Conservation (phyloP, 257 asterid genomes). For the Linderniella brevidens region DNA sequence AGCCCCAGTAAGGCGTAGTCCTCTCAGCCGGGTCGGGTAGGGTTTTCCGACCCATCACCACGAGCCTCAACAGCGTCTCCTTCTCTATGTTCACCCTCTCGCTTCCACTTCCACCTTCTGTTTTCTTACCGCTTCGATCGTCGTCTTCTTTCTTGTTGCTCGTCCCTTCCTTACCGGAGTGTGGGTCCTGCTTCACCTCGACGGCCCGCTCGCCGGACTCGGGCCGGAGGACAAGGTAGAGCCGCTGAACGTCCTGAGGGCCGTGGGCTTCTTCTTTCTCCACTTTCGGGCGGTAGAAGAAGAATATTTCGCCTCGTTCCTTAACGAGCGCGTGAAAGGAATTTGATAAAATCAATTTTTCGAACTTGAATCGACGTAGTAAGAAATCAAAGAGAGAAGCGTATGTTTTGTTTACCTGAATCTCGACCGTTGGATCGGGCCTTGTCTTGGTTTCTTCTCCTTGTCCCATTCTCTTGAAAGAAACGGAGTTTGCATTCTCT, state of each 20-base stretch:
- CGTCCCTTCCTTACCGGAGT: constrained; percentile 28
- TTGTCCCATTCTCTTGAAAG: too few species aligned
- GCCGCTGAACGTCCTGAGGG: constrained; percentile 49
- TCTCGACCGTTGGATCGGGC: too few species aligned
- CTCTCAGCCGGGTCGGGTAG: constrained; percentile 41
- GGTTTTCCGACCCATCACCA: constrained; percentile 59
- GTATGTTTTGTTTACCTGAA: too few species aligned
- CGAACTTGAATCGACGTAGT: too few species aligned
- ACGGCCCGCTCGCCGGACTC: constrained; percentile 26
- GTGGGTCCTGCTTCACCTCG: constrained; percentile 27
- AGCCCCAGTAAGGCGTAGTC: constrained; percentile 24
- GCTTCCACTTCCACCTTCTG: constrained; percentile 26
- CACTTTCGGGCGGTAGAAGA: constrained; percentile 66
- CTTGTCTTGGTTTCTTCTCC: too few species aligned
- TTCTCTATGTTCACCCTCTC: constrained; percentile 24
- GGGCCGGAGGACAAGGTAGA: constrained; percentile 61
- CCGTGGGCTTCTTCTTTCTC: constrained; percentile 38
- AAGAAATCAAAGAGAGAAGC: too few species aligned
- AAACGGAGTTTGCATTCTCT: too few species aligned
- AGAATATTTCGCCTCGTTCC: constrained; percentile 74
- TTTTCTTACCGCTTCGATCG: neutral
- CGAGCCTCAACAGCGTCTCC: constrained; percentile 28
- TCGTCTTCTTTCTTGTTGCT: neutral
- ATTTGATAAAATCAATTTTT: too few species aligned
- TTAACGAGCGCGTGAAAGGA: neutral